phyloP scores from a whole-genome alignment of 352 stramenopile species.

The Globisporangium echinulatum region DNA sequence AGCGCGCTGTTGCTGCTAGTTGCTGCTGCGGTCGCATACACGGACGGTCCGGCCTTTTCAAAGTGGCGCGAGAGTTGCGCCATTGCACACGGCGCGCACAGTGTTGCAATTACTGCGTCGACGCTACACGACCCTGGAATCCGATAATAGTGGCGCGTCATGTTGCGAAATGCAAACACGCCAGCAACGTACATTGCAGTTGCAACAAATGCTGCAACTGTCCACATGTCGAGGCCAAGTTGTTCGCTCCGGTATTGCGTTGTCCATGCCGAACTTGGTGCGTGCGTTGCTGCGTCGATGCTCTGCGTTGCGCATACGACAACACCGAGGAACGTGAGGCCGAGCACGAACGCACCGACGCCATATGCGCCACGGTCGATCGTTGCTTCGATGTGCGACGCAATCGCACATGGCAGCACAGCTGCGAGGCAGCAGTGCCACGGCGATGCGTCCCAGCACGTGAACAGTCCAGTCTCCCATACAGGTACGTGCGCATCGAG shows the following conservation, averaged over 20 bases:
- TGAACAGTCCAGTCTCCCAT: conserved; percentile 11
- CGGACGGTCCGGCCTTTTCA: conserved; percentile 4
- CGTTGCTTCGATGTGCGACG: conserved; percentile 10
- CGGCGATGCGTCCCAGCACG: conserved; percentile 7
- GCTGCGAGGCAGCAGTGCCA: conserved; percentile 10
- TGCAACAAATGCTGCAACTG: background rate
- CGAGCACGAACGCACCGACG: conserved; percentile 7
- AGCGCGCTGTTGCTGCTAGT: background rate
- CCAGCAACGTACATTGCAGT: conserved; percentile 5
- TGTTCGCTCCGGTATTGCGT: conserved; percentile 4
- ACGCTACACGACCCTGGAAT: conserved; percentile 6
- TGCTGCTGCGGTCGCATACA: conserved; percentile 1
- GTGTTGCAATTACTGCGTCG: conserved; percentile 1
- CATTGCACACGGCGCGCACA: conserved; percentile 9
- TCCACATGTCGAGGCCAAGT: conserved; percentile 10
- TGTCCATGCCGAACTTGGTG: background rate
- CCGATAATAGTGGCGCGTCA: conserved; percentile 11
- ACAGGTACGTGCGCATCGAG: conserved; percentile 1
- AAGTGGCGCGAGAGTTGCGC: conserved; percentile 9
- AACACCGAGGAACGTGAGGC: conserved; percentile 6
- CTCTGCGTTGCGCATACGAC: conserved; percentile 10
- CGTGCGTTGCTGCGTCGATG: background rate
- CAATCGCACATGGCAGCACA: conserved; percentile 10
- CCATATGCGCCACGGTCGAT: conserved; percentile 8
- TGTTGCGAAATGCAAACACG: conserved; percentile 12